Evolutionary conservation across 345 rosid species (phyloP), one percentile per base, ranked within the genome.

Genomic region (Pistacia vera): DNA sequence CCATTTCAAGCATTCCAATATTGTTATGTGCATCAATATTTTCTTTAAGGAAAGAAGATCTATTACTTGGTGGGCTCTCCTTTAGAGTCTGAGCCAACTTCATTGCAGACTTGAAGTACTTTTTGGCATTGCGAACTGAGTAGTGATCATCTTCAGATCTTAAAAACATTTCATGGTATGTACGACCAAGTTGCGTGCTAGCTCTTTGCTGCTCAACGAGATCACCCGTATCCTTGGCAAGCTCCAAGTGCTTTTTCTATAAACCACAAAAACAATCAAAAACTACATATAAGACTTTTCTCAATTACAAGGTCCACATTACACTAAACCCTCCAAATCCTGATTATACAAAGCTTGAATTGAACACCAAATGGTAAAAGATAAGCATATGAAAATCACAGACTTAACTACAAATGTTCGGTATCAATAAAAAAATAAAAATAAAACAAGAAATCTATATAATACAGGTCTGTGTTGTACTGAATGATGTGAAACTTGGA

Each of bases 121-220:
- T 93, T 68, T 87, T 96, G 18, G 99, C 95, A 78, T 93, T 96
- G 49, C 83, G 86, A 68, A 89, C 75, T 1, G 95, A 85, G 63
- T 78, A 80, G 68, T 90, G 91, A 48, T 93, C 98, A 80, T 85
- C 89, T 4, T 87, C 88, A 49, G 94, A 89, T 75, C 58, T 85
- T 35, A 85, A 38, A 76, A 92, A 87, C 71, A 92, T 74, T 68
- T 88, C 98, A 63, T 96, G 92, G 82, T 91, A 93, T 3, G 97
- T 92, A n/a, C 97, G 97, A 66, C 98, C 97, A 13, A 96, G 94
- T 68, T 92, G 97, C 4, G 99, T 96, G 76, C 89, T 84, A 7
- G 98, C 98, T 80, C 98, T 83, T 78, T 93, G 99, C 87, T 93
- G 93, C 91, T 96, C 99, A 71, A 91, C 88, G 49, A 87, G 83